These are phyloP conservation scores for Saposhnikovia divaricata DNA, from an alignment of 129 eudicot genomes.

Conservation along the genomic window DNA sequence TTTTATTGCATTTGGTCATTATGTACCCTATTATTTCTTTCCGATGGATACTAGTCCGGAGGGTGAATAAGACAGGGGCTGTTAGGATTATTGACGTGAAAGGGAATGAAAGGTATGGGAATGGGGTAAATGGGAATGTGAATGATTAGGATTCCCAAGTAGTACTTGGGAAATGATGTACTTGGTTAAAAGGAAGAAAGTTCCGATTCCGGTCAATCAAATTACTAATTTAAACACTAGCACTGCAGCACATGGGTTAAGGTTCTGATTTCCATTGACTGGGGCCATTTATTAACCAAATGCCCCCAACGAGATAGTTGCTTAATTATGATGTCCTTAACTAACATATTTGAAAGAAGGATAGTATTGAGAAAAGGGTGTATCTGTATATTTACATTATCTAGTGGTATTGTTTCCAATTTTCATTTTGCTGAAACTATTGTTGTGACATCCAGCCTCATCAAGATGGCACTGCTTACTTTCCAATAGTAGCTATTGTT, in stretches of 20 bases:
- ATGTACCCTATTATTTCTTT: too few relatives aligned
- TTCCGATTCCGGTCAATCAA: not conserved
- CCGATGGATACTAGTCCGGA: not conserved
- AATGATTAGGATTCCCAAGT: not conserved
- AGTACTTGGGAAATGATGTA: not conserved
- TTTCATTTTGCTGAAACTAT: not conserved
- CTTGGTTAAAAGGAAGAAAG: not conserved
- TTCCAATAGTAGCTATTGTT: constrained; percentile 88
- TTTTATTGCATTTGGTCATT: too few relatives aligned
- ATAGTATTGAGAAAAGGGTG: not conserved
- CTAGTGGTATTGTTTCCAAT: not conserved
- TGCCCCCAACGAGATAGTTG: not conserved
- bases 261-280: not conserved
- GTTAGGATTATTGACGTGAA: not conserved
- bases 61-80: not conserved
- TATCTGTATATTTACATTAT: not conserved
- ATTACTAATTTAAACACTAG: not conserved
- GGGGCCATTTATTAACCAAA: not conserved
- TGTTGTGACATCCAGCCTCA: constrained; percentile 58
- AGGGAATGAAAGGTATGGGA: too few relatives aligned
- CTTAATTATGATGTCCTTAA: not conserved
- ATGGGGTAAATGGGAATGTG: not conserved
- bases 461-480: constrained; percentile 97
- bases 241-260: not conserved
- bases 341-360: not conserved